Conservation (phyloP, 129 eudicot genomes). For the Deinandra increscens region DNA sequence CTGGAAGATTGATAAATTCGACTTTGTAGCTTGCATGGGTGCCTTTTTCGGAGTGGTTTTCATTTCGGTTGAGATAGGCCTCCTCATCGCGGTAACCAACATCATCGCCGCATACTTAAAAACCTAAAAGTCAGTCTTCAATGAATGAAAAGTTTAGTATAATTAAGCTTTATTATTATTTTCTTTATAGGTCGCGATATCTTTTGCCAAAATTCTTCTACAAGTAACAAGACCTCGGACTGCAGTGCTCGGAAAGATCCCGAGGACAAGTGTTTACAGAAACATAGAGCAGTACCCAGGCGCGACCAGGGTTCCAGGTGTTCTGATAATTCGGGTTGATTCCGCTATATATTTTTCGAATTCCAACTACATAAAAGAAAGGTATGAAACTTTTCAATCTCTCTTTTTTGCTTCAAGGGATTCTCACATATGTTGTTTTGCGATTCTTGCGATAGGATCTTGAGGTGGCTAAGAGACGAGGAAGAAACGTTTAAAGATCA, state of each 20-base stretch:
- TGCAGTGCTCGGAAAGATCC: slow-evolving; percentile 58
- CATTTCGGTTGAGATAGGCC: slow-evolving; percentile 57
- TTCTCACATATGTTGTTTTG: neutral
- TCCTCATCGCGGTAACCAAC: slow-evolving; percentile 48
- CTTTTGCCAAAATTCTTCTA: slow-evolving; percentile 61
- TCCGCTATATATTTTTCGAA: slow-evolving; percentile 77
- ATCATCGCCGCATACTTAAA: neutral
- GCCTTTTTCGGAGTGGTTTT: slow-evolving; percentile 67
- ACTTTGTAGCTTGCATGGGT: slow-evolving; percentile 66
- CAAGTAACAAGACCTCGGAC: slow-evolving; percentile 76
- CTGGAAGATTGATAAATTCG: slow-evolving; percentile 71
- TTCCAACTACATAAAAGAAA: slow-evolving; percentile 64
- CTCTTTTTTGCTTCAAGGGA: no score
- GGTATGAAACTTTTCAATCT: slow-evolving; percentile 26
- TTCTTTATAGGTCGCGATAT: slow-evolving; percentile 52
- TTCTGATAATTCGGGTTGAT: slow-evolving; percentile 59
- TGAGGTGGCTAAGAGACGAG: slow-evolving; percentile 78
- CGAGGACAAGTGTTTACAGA: slow-evolving; percentile 61
- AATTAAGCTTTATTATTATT: neutral
- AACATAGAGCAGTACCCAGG: slow-evolving; percentile 65
- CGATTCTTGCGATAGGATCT: slow-evolving; percentile 41
- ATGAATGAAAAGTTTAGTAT: neutral
- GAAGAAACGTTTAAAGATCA: slow-evolving; percentile 51
- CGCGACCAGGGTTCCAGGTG: slow-evolving; percentile 59
- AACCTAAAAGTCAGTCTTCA: neutral